phyloP scores from a whole-genome alignment of 108 stramenopile species.

The Cyclotella baltica region DNA sequence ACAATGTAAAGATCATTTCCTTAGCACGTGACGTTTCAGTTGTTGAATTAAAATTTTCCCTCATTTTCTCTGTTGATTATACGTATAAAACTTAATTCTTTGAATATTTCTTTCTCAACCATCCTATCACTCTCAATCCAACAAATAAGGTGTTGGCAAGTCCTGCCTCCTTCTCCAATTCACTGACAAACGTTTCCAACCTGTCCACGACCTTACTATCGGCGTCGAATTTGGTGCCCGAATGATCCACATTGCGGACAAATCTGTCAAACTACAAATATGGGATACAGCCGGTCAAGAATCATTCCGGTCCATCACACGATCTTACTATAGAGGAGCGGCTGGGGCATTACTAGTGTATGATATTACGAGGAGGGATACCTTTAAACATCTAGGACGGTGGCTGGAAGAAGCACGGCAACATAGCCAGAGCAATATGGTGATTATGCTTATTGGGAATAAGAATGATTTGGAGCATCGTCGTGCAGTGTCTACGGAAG shows the following conservation, averaged over 20 bases:
- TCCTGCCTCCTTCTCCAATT: slow-evolving; percentile 99
- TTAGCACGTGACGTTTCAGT: too few relatives aligned
- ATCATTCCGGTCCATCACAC: slow-evolving; percentile 99
- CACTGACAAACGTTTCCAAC: slow-evolving; percentile 99
- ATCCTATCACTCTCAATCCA: neutral
- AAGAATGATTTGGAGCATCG: slow-evolving; percentile 96
- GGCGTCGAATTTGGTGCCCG: slow-evolving; percentile 99
- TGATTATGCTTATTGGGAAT: slow-evolving; percentile 98
- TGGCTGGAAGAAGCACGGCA: slow-evolving; percentile 99
- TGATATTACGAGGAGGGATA: slow-evolving; percentile 99
- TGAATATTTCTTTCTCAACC: too few relatives aligned
- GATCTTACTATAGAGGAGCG: slow-evolving; percentile 98
- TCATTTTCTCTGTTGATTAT: too few relatives aligned
- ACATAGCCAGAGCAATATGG: slow-evolving; percentile 98
- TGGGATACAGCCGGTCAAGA: slow-evolving; percentile 96
- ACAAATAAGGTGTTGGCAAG: slow-evolving; percentile 94
- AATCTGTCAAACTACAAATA: slow-evolving; percentile 92
- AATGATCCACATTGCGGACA: slow-evolving; percentile 92
- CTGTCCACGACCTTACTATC: slow-evolving; percentile 99
- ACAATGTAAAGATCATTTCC: too few relatives aligned
- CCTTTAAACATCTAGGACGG: slow-evolving; percentile 95
- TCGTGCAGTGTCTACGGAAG: slow-evolving; percentile 88
- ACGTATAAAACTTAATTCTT: too few relatives aligned
- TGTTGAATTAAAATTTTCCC: too few relatives aligned
- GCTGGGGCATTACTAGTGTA: slow-evolving; percentile 99